phyloP scores from a whole-genome alignment of 306 rosid species.

The Citrullus amarus region DNA sequence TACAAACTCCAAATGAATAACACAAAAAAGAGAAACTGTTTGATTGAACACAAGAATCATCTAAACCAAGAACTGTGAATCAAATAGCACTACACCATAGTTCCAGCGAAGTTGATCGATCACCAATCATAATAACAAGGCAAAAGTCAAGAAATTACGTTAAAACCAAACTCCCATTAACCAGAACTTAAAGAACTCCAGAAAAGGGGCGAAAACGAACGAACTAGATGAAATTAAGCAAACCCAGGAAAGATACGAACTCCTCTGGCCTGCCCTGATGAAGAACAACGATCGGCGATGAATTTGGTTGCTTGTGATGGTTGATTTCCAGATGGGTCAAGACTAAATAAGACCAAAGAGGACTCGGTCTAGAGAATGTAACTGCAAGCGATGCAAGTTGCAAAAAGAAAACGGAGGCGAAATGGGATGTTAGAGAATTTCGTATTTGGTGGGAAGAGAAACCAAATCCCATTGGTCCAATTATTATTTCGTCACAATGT shows the following conservation, averaged over 20 bases:
- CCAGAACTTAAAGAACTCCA: background rate
- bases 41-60: background rate
- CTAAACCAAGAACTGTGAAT: background rate
- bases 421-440: background rate
- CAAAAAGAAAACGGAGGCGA: background rate
- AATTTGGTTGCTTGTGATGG: background rate
- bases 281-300: background rate
- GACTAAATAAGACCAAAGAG: background rate
- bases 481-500: too few relatives aligned
- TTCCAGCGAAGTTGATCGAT: background rate
- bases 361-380: constrained; percentile 4
- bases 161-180: background rate
- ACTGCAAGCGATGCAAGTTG: background rate
- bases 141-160: background rate
- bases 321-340: background rate
- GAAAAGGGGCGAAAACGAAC: background rate
- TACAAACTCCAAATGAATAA: background rate
- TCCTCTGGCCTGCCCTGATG: background rate
- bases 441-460: constrained; percentile 1
- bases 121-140: background rate
- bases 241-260: background rate
- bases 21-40: background rate
- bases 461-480: background rate
- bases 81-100: background rate
- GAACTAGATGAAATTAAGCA: background rate